These are phyloP conservation scores for Flaveria sonorensis DNA, from an alignment of 129 eudicot species.

Conservation along the genomic window DNA sequence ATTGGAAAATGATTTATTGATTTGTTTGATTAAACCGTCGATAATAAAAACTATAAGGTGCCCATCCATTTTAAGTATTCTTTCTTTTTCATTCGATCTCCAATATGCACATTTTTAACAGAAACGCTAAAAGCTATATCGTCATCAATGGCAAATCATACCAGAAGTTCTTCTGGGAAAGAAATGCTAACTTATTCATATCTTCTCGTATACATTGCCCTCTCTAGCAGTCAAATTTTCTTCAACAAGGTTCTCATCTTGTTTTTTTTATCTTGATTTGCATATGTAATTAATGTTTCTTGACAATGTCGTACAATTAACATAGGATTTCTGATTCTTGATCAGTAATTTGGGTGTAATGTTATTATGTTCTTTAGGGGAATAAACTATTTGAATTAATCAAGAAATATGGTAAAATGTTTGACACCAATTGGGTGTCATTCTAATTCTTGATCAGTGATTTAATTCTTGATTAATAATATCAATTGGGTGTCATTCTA, in stretches of 20 bases:
- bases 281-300: neutral
- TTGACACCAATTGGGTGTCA: no score
- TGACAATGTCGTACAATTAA: no score
- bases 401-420: slow-evolving; percentile 4
- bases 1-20: no score
- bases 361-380: neutral
- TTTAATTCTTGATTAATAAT: no score
- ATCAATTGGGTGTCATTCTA: neutral
- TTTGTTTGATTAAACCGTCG: no score
- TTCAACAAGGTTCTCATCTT: slow-evolving; percentile 62
- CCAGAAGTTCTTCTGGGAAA: slow-evolving; percentile 38
- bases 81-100: neutral
- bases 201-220: slow-evolving; percentile 72
- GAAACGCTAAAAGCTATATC: neutral
- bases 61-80: slow-evolving; percentile 10
- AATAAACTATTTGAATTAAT: neutral
- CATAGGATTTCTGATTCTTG: no score
- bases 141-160: slow-evolving; percentile 60
- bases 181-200: slow-evolving; percentile 59
- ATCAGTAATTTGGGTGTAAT: no score
- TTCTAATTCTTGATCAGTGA: no score
- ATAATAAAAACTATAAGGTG: no score
- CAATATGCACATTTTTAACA: neutral
- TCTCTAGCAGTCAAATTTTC: slow-evolving; percentile 89
- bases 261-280: neutral